Evolutionary conservation across 2,329 filamentous ascomycete species (phyloP).

Genomic region (Shiraia bambusicola): DNA sequence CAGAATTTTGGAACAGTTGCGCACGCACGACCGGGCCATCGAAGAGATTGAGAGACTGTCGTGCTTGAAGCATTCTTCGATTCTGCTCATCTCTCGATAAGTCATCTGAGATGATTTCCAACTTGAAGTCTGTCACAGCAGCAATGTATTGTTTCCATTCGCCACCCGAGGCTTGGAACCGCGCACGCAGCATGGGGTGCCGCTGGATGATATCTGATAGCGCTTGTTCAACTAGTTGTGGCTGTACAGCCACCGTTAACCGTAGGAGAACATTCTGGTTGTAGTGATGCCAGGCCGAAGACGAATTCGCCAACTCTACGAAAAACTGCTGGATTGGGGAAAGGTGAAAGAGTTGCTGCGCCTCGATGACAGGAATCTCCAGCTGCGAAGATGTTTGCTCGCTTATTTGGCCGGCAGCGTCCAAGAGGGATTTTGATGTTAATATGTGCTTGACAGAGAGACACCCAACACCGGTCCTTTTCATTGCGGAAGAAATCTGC

Average conservation of each 20-base stretch:
- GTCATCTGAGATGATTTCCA: constrained; percentile 1
- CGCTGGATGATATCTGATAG: constrained; percentile 8
- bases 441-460: constrained; percentile 19
- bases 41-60: constrained; percentile 13
- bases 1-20: constrained; percentile 23
- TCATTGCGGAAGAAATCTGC: no score
- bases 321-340: constrained; percentile 23
- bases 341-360: constrained; percentile 15
- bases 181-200: constrained; percentile 23
- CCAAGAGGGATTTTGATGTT: constrained; percentile 11
- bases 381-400: no score
- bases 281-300: no score
- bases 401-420: no score
- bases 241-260: constrained; percentile 23
- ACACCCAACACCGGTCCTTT: no score
- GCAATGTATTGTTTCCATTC: constrained; percentile 20
- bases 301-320: constrained; percentile 11
- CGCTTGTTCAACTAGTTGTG: constrained; percentile 19
- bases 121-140: constrained; percentile 2
- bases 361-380: no score
- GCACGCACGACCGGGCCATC: constrained; percentile 19
- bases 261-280: constrained; percentile 11
- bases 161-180: constrained; percentile 8
- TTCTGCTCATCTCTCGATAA: no score
- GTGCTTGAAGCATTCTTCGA: constrained; percentile 23